Evolutionary conservation across 2,329 filamentous ascomycete genomes (phyloP).

Genomic region (Triangularia setosa): DNA sequence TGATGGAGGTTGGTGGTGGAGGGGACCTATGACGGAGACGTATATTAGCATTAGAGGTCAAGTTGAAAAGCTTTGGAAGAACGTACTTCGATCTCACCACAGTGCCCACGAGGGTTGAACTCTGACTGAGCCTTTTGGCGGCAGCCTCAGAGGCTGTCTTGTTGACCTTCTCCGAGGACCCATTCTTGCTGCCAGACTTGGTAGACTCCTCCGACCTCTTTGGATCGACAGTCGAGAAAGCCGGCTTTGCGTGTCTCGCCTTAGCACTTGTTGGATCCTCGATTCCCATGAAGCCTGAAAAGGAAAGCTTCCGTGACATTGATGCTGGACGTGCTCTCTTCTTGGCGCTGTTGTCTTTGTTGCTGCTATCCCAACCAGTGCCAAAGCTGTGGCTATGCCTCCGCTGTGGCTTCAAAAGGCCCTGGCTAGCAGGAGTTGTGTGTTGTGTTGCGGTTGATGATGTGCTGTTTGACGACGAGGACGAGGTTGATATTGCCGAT

Average conservation of each 20-base stretch:
- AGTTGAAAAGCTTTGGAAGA: background rate
- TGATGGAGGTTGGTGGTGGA: conserved; percentile 4
- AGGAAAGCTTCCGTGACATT: conserved; percentile 23
- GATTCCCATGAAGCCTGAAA: conserved; percentile 18
- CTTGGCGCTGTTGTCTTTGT: conserved; percentile 17
- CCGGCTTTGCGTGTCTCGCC: conserved; percentile 24
- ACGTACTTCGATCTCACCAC: background rate
- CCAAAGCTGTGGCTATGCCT: conserved; percentile 24
- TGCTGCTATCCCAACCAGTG: background rate
- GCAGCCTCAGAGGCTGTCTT: conserved; percentile 10
- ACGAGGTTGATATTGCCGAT: conserved; percentile 2
- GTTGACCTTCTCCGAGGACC: conserved; percentile 23
- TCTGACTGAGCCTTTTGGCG: conserved; percentile 8
- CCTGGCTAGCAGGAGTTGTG: background rate
- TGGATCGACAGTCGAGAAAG: conserved; percentile 13
- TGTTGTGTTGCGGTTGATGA: conserved; percentile 8
- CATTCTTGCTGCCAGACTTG: conserved; percentile 19
- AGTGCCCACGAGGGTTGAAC: conserved; percentile 16
- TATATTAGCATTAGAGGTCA: background rate
- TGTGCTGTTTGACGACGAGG: background rate
- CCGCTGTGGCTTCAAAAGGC: conserved; percentile 17
- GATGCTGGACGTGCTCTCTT: conserved; percentile 27
- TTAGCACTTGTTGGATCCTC: conserved; percentile 22
- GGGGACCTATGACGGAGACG: conserved; percentile 1
- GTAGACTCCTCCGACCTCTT: conserved; percentile 14